phyloP scores from a whole-genome alignment of 1,139 yeast species.

The Geotrichum restrictum region DNA sequence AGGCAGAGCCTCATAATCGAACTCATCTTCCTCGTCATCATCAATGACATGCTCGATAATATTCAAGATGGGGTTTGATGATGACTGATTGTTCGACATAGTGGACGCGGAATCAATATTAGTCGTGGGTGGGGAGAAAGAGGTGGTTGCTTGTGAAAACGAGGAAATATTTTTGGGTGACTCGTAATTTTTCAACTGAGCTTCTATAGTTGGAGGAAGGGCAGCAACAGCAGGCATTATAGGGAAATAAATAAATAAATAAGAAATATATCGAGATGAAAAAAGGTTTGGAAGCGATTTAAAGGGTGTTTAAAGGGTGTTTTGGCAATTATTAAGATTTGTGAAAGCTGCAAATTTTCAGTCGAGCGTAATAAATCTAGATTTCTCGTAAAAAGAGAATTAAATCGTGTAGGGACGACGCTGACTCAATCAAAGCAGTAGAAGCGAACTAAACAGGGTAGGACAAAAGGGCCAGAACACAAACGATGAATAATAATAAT shows the following conservation, averaged over 20 bases:
- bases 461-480: too few relatives aligned
- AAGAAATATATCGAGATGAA: too few relatives aligned
- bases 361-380: too few relatives aligned
- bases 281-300: too few relatives aligned
- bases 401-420: too few relatives aligned
- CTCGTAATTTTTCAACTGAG: slow-evolving; percentile 1
- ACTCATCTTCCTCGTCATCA: slow-evolving; percentile 33
- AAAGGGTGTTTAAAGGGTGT: too few relatives aligned
- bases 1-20: slow-evolving; percentile 88
- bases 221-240: slow-evolving; percentile 3
- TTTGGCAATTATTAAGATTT: too few relatives aligned
- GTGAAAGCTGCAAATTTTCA: too few relatives aligned
- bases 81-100: not conserved
- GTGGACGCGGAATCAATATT: not conserved
- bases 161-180: not conserved
- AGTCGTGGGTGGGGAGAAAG: not conserved
- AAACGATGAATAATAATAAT: too few relatives aligned
- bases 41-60: slow-evolving; percentile 11
- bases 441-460: too few relatives aligned
- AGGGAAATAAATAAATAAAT: not conserved
- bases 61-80: slow-evolving; percentile 1
- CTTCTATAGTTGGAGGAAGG: not conserved
- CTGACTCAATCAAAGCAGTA: too few relatives aligned
- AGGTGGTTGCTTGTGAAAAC: not conserved
- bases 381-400: too few relatives aligned